Conservation (phyloP, 352 stramenopile genomes). For the Globisporangium barbulae region DNA sequence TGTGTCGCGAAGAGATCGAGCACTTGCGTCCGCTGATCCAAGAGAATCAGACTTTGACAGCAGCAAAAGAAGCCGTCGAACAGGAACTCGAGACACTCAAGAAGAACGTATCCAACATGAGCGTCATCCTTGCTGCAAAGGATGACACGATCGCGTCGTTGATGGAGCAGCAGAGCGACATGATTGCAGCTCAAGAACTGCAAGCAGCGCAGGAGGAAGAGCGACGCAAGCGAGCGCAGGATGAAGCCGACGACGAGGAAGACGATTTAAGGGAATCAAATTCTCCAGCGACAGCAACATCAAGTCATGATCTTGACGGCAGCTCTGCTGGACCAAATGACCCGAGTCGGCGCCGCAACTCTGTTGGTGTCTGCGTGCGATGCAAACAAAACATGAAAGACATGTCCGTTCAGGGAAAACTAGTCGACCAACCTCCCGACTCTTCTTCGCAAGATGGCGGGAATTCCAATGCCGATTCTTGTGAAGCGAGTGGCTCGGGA, state of each 20-base stretch:
- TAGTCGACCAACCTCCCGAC: slow-evolving; percentile 8
- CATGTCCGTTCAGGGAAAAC: slow-evolving; percentile 25
- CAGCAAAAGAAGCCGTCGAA: slow-evolving; percentile 30
- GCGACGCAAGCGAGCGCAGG: slow-evolving; percentile 28
- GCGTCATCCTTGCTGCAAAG: slow-evolving; percentile 44
- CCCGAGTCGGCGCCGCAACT: background rate
- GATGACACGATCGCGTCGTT: slow-evolving; percentile 61
- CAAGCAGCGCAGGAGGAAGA: slow-evolving; percentile 51
- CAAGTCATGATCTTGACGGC: background rate
- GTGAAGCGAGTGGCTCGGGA: background rate
- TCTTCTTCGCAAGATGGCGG: background rate
- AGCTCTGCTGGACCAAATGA: background rate
- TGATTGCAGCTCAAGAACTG: slow-evolving; percentile 66
- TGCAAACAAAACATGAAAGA: slow-evolving; percentile 52
- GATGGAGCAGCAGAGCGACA: slow-evolving; percentile 74
- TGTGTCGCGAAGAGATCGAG: slow-evolving; percentile 57
- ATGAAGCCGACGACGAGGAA: slow-evolving; percentile 41
- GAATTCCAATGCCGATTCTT: background rate
- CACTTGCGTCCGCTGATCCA: slow-evolving; percentile 49
- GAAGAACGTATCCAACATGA: slow-evolving; percentile 40
- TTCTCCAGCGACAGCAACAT: background rate
- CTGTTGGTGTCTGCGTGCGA: slow-evolving; percentile 39
- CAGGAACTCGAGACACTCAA: slow-evolving; percentile 33
- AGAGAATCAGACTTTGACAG: slow-evolving; percentile 44
- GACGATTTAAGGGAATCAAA: slow-evolving; percentile 1